Evolutionary conservation across 2,329 filamentous ascomycete genomes (phyloP), one percentile per base, ranked within the genome.

Genomic region (Apiospora saccharicola): DNA sequence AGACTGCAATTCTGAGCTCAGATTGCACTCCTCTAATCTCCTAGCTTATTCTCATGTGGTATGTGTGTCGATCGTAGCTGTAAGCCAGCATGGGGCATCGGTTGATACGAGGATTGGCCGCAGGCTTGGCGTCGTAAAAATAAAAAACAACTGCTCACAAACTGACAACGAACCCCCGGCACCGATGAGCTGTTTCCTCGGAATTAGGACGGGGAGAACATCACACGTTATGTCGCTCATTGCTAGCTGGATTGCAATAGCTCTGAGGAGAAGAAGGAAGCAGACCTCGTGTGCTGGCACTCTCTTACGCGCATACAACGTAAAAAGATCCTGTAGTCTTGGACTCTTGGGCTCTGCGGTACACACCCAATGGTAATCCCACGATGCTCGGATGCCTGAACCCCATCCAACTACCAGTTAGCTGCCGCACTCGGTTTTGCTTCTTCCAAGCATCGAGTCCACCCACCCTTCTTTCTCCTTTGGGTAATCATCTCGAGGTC

Each of bases 381-480:
- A 41, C 57, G 57, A 64, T 64, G 57, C 57, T 64, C 57, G 34
- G 57, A n/a, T 64, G 7, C 57, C 34, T 41, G 34, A 24, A 41
- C 37, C 22, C 57, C 57, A 64, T 64, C 12, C 57, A 64, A 34
- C 57, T 64, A 64, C 10, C n/a, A n/a, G 12, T 64, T 64, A 64
- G 57, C 57, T 64, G 57, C 57, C 57, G 57, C 57, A 22, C 34
- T 41, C 34, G 57, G 30, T 14, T 64, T 64, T 64, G 22, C 57
- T 64, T 64, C 57, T 64, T 64, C 22, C 57, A 64, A 64, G 34
- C 57, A 41, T n/a, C 57, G 13, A 19, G 57, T n/a, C 34, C 34
- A 30, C 57, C 57, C 57, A 64, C 57, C 57, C 57, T 41, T 41
- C 57, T 41, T 64, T 41, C 57, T 64, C 19, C 57, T 64, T 64